Conservation (phyloP, 257 asterid genomes). For the Capsicum pubescens region DNA sequence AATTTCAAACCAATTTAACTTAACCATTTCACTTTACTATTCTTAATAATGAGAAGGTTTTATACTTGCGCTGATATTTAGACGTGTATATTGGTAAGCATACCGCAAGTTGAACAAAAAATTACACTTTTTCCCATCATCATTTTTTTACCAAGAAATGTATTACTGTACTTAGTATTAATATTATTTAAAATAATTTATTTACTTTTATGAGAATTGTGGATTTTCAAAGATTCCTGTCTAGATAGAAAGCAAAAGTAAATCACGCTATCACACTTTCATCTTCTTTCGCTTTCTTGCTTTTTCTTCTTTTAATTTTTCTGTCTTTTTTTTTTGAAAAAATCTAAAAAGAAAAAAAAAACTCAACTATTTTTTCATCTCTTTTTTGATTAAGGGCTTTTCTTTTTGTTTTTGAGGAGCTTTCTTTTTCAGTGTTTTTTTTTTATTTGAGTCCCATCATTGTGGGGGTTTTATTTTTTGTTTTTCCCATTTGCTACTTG, state of each 20-base stretch:
- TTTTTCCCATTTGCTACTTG: background rate
- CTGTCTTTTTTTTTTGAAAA: conserved; percentile 28
- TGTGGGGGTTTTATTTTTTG: background rate
- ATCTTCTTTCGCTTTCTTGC: conserved; percentile 54
- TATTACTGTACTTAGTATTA: background rate
- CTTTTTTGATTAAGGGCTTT: conserved; percentile 19
- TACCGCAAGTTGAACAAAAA: background rate
- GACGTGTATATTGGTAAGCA: no score
- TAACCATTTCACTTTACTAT: background rate
- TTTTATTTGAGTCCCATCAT: conserved; percentile 35
- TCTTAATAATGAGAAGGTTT: background rate
- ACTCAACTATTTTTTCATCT: background rate
- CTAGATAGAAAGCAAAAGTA: conserved; percentile 59
- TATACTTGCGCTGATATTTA: no score
- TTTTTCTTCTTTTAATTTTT: conserved; percentile 29
- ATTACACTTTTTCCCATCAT: background rate
- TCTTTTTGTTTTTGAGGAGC: conserved; percentile 25
- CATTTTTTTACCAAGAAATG: background rate
- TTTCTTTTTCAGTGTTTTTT: conserved; percentile 26
- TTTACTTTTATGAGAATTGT: conserved; percentile 37
- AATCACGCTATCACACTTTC: conserved; percentile 50
- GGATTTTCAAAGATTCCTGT: conserved; percentile 61
- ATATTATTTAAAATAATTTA: background rate
- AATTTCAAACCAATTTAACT: background rate
- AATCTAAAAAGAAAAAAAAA: background rate